Conservation (phyloP, 2,329 filamentous ascomycete species). For the Talaromyces funiculosus region DNA sequence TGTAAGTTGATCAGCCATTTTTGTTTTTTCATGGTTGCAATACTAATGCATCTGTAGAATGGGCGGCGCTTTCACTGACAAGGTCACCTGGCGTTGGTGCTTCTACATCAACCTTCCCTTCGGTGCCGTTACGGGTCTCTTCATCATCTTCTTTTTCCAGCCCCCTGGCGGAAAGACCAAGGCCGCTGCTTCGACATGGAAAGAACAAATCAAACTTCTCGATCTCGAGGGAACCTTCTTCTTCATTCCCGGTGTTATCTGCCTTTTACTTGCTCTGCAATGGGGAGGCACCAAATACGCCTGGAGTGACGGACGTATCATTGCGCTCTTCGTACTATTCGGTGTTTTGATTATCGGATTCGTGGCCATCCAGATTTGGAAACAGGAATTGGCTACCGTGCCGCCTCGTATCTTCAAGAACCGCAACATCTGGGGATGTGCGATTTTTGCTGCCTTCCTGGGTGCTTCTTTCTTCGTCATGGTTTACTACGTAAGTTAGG, state of each 20-base stretch:
- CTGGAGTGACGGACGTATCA: slow-evolving; percentile 15
- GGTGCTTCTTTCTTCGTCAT: slow-evolving; percentile 34
- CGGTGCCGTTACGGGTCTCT: slow-evolving; percentile 12
- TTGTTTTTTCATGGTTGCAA: background rate
- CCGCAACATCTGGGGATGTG: slow-evolving; percentile 30
- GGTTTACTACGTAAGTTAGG: slow-evolving; percentile 26
- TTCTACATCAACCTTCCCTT: slow-evolving; percentile 51
- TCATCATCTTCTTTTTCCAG: slow-evolving; percentile 16
- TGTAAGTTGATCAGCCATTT: slow-evolving; percentile 22
- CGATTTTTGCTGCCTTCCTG: slow-evolving; percentile 35
- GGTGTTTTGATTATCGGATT: slow-evolving; percentile 19
- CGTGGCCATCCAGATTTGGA: slow-evolving; percentile 20
- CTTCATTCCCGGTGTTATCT: slow-evolving; percentile 16
- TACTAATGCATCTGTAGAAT: slow-evolving; percentile 28
- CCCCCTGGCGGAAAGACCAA: slow-evolving; percentile 9
- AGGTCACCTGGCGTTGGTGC: slow-evolving; percentile 56
- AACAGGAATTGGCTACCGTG: slow-evolving; percentile 26
- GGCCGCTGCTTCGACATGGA: background rate
- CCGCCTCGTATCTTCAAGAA: slow-evolving; percentile 31
- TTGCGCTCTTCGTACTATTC: slow-evolving; percentile 17
- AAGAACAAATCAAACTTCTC: slow-evolving; percentile 11
- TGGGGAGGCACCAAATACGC: slow-evolving; percentile 16
- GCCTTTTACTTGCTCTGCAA: slow-evolving; percentile 17
- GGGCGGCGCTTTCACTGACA: slow-evolving; percentile 57
- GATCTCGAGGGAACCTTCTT: slow-evolving; percentile 13